Conservation (phyloP, 495 filamentous ascomycete genomes). For the Cladorrhinum samala region DNA sequence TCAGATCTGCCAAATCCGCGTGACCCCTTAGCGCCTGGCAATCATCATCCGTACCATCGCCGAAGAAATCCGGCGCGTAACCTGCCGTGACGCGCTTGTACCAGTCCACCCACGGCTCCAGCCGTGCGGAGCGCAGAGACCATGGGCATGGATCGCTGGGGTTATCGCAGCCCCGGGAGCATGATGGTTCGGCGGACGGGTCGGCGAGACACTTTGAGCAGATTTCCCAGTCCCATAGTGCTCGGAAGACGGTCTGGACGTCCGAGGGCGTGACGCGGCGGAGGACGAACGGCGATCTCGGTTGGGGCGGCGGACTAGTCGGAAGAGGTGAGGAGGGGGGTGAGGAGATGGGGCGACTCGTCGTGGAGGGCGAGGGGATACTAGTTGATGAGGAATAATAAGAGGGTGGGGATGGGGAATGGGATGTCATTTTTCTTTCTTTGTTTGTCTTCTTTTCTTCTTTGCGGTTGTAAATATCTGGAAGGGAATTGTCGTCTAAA, state of each 20-base stretch:
- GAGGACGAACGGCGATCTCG: not conserved
- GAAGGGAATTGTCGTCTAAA: no score
- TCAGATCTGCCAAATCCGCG: slow-evolving; percentile 16
- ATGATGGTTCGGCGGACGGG: no score
- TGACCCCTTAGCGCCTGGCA: slow-evolving; percentile 20
- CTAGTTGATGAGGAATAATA: no score
- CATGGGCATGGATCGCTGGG: slow-evolving; percentile 9
- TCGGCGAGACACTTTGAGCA: slow-evolving; percentile 23
- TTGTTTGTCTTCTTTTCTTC: no score
- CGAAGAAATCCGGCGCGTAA: slow-evolving; percentile 24
- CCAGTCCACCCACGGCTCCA: slow-evolving; percentile 28
- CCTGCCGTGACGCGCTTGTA: slow-evolving; percentile 22
- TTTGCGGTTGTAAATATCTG: no score
- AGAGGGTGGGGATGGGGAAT: no score
- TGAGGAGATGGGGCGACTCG: not conserved
- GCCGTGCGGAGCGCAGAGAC: slow-evolving; percentile 9
- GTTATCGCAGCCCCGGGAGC: no score
- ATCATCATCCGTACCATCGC: no score
- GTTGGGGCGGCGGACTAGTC: no score
- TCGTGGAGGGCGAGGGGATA: no score
- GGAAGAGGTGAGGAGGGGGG: not conserved
- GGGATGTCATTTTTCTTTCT: no score
- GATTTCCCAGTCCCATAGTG: slow-evolving; percentile 27
- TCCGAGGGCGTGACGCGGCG: not conserved
- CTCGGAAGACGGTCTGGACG: not conserved